A percentile compares a stretch with the other conserved stretches of the same genome.
Evolutionary conservation across 768 basidiomycete species (phyloP).

Genomic region (Myochromella boudieri): DNA sequence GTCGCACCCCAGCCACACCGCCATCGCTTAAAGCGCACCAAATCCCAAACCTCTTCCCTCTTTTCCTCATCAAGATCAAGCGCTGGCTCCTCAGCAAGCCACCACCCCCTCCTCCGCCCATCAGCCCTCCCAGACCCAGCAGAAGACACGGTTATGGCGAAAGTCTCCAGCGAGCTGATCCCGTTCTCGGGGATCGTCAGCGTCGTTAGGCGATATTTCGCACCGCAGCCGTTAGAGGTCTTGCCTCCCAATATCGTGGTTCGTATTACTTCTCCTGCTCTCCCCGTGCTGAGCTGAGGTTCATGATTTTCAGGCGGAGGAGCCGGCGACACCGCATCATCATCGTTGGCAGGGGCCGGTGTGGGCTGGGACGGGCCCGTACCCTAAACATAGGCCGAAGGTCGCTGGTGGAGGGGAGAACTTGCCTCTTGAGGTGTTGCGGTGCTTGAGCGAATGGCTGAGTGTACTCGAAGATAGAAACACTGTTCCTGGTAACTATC

Average conservation of each 20-base stretch:
- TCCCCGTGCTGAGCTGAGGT: neutral
- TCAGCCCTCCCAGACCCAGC: slow-evolving; percentile 30
- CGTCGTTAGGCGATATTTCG: slow-evolving; percentile 21
- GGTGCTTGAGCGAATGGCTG: slow-evolving; percentile 58
- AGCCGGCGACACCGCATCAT: neutral
- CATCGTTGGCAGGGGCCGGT: slow-evolving; percentile 39
- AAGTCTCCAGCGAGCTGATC: slow-evolving; percentile 36
- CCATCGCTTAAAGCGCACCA: slow-evolving; percentile 14
- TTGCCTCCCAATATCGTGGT: slow-evolving; percentile 13
- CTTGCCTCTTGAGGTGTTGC: slow-evolving; percentile 55
- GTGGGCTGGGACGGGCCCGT: slow-evolving; percentile 24
- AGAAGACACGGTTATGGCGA: slow-evolving; percentile 23
- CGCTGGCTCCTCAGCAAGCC: slow-evolving; percentile 20
- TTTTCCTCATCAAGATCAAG: slow-evolving; percentile 19
- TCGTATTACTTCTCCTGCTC: no score
- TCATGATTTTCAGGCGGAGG: neutral
- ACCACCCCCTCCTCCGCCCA: slow-evolving; percentile 42
- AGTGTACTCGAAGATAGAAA: slow-evolving; percentile 56
- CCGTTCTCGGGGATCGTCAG: slow-evolving; percentile 35
- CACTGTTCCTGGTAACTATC: slow-evolving; percentile 50
- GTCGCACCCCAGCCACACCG: slow-evolving; percentile 10
- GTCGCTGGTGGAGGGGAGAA: slow-evolving; percentile 50
- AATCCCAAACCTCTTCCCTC: slow-evolving; percentile 16
- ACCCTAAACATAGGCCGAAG: slow-evolving; percentile 33
- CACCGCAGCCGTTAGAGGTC: slow-evolving; percentile 19